These are phyloP conservation scores for Aspergillus sclerotiicarbonarius DNA, from an alignment of 495 filamentous ascomycete species.

Conservation along the genomic window DNA sequence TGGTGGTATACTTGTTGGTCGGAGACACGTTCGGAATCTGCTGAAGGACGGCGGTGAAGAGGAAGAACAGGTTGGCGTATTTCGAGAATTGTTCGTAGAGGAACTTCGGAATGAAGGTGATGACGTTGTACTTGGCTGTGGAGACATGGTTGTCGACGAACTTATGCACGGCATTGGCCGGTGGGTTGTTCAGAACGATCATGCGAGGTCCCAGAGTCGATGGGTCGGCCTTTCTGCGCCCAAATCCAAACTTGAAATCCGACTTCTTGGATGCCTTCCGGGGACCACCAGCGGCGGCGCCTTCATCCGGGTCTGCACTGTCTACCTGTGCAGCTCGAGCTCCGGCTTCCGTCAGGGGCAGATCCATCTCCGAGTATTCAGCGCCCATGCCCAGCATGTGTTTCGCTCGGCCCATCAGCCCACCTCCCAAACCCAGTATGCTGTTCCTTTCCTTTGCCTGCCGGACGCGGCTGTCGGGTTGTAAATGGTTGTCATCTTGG, in stretches of 20 bases:
- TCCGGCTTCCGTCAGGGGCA: slow-evolving; percentile 83
- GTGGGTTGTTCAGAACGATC: slow-evolving; percentile 96
- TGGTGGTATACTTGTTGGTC: slow-evolving; percentile 93
- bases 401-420: slow-evolving; percentile 81
- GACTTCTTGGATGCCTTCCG: slow-evolving; percentile 63
- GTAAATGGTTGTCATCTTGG: slow-evolving; percentile 53
- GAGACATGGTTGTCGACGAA: slow-evolving; percentile 96
- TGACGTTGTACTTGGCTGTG: slow-evolving; percentile 94
- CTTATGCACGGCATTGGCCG: slow-evolving; percentile 83
- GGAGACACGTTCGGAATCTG: slow-evolving; percentile 95
- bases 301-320: slow-evolving; percentile 31
- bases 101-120: slow-evolving; percentile 97
- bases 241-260: slow-evolving; percentile 94
- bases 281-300: slow-evolving; percentile 27
- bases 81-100: slow-evolving; percentile 99
- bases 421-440: slow-evolving; percentile 80
- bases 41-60: slow-evolving; percentile 93
- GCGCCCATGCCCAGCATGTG: slow-evolving; percentile 88
- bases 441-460: slow-evolving; percentile 77
- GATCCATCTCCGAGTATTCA: slow-evolving; percentile 96
- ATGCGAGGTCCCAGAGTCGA: slow-evolving; percentile 87
- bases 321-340: slow-evolving; percentile 45
- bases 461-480: slow-evolving; percentile 50
- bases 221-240: slow-evolving; percentile 78
- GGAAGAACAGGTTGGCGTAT: slow-evolving; percentile 98